Base-by-base conservation (phyloP, 306 rosid species). In the Abrus precatorius region DNA sequence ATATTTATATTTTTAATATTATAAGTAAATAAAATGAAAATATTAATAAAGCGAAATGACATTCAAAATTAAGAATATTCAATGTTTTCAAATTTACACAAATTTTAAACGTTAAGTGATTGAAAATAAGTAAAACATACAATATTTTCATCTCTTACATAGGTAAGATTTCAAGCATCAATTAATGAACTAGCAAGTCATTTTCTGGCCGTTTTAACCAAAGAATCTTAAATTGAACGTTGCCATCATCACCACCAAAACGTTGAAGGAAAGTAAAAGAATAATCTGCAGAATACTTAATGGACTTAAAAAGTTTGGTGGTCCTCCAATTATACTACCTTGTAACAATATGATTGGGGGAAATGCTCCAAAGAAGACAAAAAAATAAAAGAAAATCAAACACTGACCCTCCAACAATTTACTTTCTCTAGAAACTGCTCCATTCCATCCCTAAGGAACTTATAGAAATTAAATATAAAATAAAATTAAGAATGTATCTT, bases 241-340 rank as follows among this genome's bases (percentile, higher is more conserved):
- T 62, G 41, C 64, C 49, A 62, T 82, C 69, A 75, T 47, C 84
- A 6, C 12, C 73, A 79, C 30, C 72, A 48, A 62, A 79, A 74
- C 82, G 63, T 86, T 55, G 60, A 74, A 63, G 79, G 33, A 64
- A 83, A 83, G 89, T 14, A 72, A 75, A 66, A 43, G 33, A 33
- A 20, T 7, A 56, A 72, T 34, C n/a, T 50, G 33, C 64, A 30
- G 34, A 29, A 34, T 11, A 10, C 61, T 59, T 8, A 66, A 69
- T 52, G 52, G 20, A 38, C 7, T 29, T 38, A 36, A 75, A 29
- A 69, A 40, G 66, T 48, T 65, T 45, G 85, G 55, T 53, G 56
- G 64, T 7, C 45, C 49, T 41, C 8, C 1, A 38, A 68, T 56
- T 50, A 34, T 57, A 69, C 65, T 60, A 40, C 14, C 27, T 14